Evolutionary conservation across 2,329 filamentous ascomycete species (phyloP), one percentile per base, ranked within the genome.

Genomic region (Claviceps cyperi): DNA sequence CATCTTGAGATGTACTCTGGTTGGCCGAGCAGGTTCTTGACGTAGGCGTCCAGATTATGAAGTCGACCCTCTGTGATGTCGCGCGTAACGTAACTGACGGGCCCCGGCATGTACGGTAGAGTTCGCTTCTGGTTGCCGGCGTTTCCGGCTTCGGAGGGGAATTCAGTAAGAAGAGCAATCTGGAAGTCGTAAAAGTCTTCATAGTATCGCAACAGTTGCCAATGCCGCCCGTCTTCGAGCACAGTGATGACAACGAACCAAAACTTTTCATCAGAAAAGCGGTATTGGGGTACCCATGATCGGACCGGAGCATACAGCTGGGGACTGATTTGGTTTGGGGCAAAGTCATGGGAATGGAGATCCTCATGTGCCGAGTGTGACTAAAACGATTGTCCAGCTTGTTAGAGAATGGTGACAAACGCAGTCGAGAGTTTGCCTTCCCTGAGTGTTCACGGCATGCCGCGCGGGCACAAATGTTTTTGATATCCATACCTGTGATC

Each of bases 171-270:
- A 8, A 98, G 80, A 35, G 89, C 87, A 62, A 97, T 97, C 65
- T 98, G 92, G 65, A 97, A 91, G 66, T 97, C 92, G 69, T 97
- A 98, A 63, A 98, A 98, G 69, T 97, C 92, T 65, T 97, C 89
- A 62, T 98, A 98, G 62, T 94, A 92, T 55, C 92, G 81, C 39
- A 88, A 91, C 47, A 98, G 71, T 63, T 96, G 90, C 89, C 90
- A 97, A 62, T 86, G 83, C 45, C 86, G 78, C 46, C 89, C 90
- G 62, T 97, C 90, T 61, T 95, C 88, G 66, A 97, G 79, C 59
- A 83, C 77, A 22, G 86, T 88, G 65, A 96, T 90, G 52, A 98
- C 91, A 50, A 96, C 86, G 62, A 97, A 98, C 88, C 92, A 97
- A 67, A 97, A 97, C 65, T 96, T 96, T 58, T 96, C 90, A 62